phyloP scores from a whole-genome alignment of 2,329 filamentous ascomycete genomes.

The Cytospora leucostoma region DNA sequence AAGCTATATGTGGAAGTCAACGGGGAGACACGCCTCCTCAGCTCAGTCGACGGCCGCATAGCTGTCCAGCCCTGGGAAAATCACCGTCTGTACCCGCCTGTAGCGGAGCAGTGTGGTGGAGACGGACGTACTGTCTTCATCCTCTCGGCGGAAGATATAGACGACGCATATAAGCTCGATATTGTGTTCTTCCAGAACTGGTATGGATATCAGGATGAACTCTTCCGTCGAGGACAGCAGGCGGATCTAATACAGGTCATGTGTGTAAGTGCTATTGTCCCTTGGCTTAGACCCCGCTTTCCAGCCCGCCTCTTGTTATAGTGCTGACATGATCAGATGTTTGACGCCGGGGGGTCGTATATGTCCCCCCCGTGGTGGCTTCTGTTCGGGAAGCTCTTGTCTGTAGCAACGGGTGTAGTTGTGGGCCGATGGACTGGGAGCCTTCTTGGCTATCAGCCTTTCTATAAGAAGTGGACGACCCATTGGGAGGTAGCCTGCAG shows the following conservation, averaged over 20 bases:
- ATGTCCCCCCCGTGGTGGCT: conserved; percentile 40
- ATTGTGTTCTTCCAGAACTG: conserved; percentile 40
- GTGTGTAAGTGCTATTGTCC: not conserved
- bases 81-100: conserved; percentile 1
- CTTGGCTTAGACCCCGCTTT: not conserved
- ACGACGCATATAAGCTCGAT: conserved; percentile 35
- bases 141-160: conserved; percentile 34
- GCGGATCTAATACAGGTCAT: conserved; percentile 1
- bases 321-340: conserved; percentile 38
- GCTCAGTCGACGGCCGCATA: conserved; percentile 6
- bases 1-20: conserved; percentile 34
- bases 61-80: conserved; percentile 5
- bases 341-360: conserved; percentile 43
- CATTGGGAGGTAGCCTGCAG: conserved; percentile 40
- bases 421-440: conserved; percentile 43
- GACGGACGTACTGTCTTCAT: conserved; percentile 18
- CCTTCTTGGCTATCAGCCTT: conserved; percentile 43
- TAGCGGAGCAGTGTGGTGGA: not conserved
- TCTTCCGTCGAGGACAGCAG: conserved; percentile 32
- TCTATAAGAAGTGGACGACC: conserved; percentile 39
- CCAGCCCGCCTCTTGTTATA: not conserved
- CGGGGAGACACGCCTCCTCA: conserved; percentile 33
- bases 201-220: conserved; percentile 39
- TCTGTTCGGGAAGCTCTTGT: conserved; percentile 36
- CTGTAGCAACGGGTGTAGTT: conserved; percentile 35